Evolutionary conservation across 352 stramenopile species (phyloP).

Genomic region (Phytophthora fragariae): DNA sequence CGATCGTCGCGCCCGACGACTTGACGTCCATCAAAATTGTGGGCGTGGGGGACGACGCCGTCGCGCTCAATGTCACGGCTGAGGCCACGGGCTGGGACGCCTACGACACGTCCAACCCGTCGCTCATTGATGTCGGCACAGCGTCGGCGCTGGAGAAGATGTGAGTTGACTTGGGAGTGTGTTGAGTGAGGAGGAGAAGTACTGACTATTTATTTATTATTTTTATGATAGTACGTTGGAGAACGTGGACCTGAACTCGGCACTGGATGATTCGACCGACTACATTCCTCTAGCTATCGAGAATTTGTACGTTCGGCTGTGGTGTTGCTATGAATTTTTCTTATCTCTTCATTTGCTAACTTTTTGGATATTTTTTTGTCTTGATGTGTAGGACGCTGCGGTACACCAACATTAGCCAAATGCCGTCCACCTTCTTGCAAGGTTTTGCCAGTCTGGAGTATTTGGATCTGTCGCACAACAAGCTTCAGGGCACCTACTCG

Average conservation of each 20-base stretch:
- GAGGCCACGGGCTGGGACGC: conserved; percentile 53
- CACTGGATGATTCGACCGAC: conserved; percentile 42
- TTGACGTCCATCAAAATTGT: conserved; percentile 45
- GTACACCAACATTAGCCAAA: conserved; percentile 51
- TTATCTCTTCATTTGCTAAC: conserved; percentile 1
- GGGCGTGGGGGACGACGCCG: conserved; percentile 31
- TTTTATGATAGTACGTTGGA: conserved; percentile 39
- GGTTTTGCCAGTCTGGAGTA: conserved; percentile 53
- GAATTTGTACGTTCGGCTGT: conserved; percentile 42
- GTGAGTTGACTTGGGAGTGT: conserved; percentile 24
- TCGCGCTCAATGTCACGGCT: conserved; percentile 50
- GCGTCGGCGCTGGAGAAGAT: conserved; percentile 44
- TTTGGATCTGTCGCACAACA: conserved; percentile 60
- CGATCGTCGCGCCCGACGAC: conserved; percentile 50
- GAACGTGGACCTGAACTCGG: conserved; percentile 51
- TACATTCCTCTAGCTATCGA: conserved; percentile 55
- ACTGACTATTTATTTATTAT: conserved; percentile 9
- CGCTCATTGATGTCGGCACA: conserved; percentile 50
- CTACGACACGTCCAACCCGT: conserved; percentile 43
- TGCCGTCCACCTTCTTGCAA: conserved; percentile 52
- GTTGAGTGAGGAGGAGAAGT: neutral
- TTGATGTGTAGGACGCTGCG: conserved; percentile 37
- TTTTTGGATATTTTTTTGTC: neutral
- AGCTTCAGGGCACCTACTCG: conserved; percentile 52
- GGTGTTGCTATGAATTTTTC: neutral